These are phyloP conservation scores for Fusarium nisikadoi DNA, from an alignment of 2,329 filamentous ascomycete genomes.

Conservation along the genomic window DNA sequence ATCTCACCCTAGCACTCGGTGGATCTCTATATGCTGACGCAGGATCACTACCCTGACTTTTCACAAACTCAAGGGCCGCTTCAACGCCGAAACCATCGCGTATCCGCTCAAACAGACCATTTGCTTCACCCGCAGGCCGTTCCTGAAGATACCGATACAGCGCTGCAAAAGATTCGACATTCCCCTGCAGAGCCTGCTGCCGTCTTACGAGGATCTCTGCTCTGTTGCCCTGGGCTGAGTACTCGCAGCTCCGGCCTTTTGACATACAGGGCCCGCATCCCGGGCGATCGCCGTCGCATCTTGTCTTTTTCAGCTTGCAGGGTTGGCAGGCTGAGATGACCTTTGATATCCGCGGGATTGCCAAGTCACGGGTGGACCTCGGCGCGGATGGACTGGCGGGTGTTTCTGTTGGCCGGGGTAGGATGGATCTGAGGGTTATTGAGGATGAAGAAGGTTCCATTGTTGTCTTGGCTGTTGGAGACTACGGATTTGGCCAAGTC, in stretches of 20 bases:
- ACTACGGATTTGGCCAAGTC: not conserved
- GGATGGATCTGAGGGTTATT: not conserved
- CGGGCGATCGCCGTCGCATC: not conserved
- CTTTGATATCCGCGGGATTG: not conserved
- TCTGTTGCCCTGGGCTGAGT: fast-evolving
- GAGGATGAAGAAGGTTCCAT: not conserved
- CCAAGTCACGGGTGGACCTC: too few species aligned
- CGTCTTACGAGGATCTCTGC: fast-evolving
- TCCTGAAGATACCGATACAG: not conserved
- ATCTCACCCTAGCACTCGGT: fast-evolving
- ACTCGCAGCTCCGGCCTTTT: fast-evolving
- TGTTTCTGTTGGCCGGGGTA: not conserved
- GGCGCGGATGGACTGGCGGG: fast-evolving
- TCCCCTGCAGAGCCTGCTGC: not conserved
- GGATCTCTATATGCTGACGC: fast-evolving
- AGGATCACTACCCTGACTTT: fast-evolving
- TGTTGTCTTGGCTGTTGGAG: not conserved
- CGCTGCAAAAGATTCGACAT: not conserved
- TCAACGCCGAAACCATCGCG: not conserved
- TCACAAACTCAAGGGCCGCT: not conserved
- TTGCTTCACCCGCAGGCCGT: not conserved
- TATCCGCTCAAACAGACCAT: not conserved
- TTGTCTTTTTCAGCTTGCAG: not conserved
- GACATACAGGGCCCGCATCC: not conserved
- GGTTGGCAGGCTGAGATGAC: not conserved